Evolutionary conservation across 768 basidiomycete genomes (phyloP).

Genomic region (Hygrophoropsis aurantiaca): DNA sequence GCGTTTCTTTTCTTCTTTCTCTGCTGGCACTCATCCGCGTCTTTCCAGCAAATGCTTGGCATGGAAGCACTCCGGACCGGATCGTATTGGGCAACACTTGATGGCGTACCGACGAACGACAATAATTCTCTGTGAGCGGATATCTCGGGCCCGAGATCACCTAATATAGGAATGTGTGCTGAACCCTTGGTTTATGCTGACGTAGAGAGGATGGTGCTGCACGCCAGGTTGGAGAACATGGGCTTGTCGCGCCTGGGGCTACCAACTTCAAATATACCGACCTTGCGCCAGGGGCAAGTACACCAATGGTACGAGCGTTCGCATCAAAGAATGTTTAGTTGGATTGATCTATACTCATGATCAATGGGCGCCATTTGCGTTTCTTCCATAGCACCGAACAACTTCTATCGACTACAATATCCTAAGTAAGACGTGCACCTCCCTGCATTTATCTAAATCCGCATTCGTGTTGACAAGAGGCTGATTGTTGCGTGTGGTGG

Average conservation of each 20-base stretch:
- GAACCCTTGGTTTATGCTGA: too few species aligned
- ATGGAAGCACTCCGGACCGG: conserved; percentile 11
- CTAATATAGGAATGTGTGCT: not conserved
- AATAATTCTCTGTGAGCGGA: conserved; percentile 47
- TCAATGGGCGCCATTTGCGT: too few species aligned
- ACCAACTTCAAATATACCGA: conserved; percentile 54
- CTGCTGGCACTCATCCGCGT: not conserved
- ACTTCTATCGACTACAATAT: conserved; percentile 64
- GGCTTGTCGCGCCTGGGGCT: conserved; percentile 41
- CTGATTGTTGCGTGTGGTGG: not conserved
- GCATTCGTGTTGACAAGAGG: not conserved
- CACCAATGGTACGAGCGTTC: conserved; percentile 44
- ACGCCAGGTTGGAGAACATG: conserved; percentile 42
- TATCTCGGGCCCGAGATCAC: too few species aligned
- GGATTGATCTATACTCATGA: not conserved
- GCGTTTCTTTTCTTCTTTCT: conserved; percentile 26
- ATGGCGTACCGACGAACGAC: conserved; percentile 51
- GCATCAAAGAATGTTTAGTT: not conserved
- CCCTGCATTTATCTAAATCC: not conserved
- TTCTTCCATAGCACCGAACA: conserved; percentile 33
- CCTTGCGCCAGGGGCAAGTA: conserved; percentile 48
- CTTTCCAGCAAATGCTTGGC: not conserved
- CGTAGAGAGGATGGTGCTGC: conserved; percentile 51
- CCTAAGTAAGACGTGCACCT: conserved; percentile 38
- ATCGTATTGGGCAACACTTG: conserved; percentile 50